Evolutionary conservation across 495 filamentous ascomycete species (phyloP).

Genomic region (Neurospora hispaniola): DNA sequence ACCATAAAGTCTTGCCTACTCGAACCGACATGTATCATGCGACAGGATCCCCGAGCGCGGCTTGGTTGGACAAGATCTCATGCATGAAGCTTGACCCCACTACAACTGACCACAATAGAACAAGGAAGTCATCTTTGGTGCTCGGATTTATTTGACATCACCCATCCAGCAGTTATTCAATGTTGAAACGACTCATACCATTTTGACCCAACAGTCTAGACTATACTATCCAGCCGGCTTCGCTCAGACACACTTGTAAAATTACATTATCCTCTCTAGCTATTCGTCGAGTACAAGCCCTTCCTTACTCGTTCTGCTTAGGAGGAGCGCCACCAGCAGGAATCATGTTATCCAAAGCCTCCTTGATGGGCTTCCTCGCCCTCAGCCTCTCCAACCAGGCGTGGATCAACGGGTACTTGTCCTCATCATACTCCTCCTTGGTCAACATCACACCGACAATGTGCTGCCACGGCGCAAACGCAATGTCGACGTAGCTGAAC

Average conservation of each 20-base stretch:
- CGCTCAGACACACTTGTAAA: background rate
- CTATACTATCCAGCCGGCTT: background rate
- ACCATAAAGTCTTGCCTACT: background rate
- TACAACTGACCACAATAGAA: background rate
- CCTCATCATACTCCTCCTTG: constrained; percentile 8
- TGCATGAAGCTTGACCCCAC: background rate
- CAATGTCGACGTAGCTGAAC: constrained; percentile 46
- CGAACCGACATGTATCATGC: background rate
- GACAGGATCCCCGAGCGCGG: background rate
- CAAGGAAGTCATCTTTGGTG: background rate
- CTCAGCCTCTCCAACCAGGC: constrained; percentile 28
- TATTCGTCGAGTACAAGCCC: background rate
- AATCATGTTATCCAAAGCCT: constrained; percentile 23
- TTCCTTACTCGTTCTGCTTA: constrained; percentile 51
- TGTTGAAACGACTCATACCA: background rate
- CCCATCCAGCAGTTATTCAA: background rate
- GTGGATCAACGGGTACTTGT: constrained; percentile 22
- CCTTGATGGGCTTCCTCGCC: constrained; percentile 28
- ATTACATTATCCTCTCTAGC: background rate
- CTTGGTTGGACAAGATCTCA: background rate
- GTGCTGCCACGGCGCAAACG: constrained; percentile 49
- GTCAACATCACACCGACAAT: constrained; percentile 8
- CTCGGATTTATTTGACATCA: background rate
- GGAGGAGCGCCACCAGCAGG: constrained; percentile 19
- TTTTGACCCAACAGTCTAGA: background rate